Conservation (phyloP, 2,329 filamentous ascomycete genomes). For the Beauveria scarabaeidicola region DNA sequence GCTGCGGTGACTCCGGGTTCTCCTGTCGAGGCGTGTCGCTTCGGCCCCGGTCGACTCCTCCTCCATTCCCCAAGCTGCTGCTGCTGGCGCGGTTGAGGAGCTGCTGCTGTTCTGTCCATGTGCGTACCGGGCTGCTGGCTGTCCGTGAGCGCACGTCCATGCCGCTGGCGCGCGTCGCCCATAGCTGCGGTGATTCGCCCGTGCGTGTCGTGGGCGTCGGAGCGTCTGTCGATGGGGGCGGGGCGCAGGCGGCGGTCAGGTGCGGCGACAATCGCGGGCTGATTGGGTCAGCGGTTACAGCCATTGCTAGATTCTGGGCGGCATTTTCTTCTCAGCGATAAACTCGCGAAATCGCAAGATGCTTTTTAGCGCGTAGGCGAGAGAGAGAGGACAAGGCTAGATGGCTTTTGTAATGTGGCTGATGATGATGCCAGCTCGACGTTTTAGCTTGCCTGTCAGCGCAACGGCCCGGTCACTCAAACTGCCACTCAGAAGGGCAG, state of each 20-base stretch:
- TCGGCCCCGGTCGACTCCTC: neutral
- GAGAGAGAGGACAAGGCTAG: neutral
- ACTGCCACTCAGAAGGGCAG: neutral
- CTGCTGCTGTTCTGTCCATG: constrained; percentile 5
- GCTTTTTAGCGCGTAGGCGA: neutral
- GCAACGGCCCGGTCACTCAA: neutral
- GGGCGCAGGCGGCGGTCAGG: neutral
- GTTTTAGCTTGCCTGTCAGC: neutral
- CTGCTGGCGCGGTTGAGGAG: neutral
- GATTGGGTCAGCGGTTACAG: constrained; percentile 18
- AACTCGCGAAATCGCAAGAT: neutral
- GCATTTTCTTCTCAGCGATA: neutral
- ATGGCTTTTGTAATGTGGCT: neutral
- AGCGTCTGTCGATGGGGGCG: neutral
- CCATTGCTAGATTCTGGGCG: constrained; percentile 12
- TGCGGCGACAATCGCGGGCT: constrained; percentile 13
- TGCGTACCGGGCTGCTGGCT: constrained; percentile 7
- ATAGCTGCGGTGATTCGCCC: neutral
- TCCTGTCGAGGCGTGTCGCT: neutral
- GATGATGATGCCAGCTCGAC: constrained; percentile 9
- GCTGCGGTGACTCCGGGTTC: neutral
- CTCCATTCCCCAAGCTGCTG: neutral
- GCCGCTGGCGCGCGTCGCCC: neutral
- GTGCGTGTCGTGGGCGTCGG: neutral
- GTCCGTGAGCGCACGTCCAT: neutral